Evolutionary conservation across 768 basidiomycete species (phyloP).

Genomic region (Lactifluus piperatus): DNA sequence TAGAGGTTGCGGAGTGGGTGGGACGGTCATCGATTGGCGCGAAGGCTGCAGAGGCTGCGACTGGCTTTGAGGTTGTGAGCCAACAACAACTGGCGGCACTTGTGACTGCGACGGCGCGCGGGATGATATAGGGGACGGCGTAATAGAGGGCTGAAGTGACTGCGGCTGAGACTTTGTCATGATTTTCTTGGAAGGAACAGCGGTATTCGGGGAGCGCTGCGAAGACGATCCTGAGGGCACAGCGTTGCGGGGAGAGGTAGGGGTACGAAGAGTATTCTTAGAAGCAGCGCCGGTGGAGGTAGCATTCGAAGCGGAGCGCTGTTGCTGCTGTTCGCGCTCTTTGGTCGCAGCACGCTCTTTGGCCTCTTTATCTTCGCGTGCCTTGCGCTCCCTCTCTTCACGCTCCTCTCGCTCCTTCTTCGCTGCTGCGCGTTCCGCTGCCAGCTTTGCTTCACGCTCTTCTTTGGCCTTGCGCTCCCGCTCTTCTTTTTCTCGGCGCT

Average conservation of each 20-base stretch:
- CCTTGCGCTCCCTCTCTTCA: conserved; percentile 27
- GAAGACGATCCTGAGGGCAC: conserved; percentile 39
- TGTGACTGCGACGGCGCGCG: conserved; percentile 31
- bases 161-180: conserved; percentile 36
- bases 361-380: conserved; percentile 30
- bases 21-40: conserved; percentile 36
- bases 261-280: conserved; percentile 37
- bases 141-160: conserved; percentile 11
- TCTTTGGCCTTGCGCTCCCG: conserved; percentile 54
- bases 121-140: conserved; percentile 23
- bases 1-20: conserved; percentile 42
- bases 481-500: conserved; percentile 48
- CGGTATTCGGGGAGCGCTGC: conserved; percentile 39
- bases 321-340: conserved; percentile 27
- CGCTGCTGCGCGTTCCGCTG: conserved; percentile 47
- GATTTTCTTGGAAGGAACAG: conserved; percentile 51
- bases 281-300: conserved; percentile 34
- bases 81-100: conserved; percentile 26
- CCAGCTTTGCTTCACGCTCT: conserved; percentile 53
- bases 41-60: conserved; percentile 32
- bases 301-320: conserved; percentile 21
- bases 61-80: conserved; percentile 21
- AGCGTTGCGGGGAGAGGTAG: conserved; percentile 43
- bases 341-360: conserved; percentile 33
- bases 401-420: conserved; percentile 53